Conservation (phyloP, 1,284 basidiomycete genomes). For the Cutaneotrichosporon cutaneum region DNA sequence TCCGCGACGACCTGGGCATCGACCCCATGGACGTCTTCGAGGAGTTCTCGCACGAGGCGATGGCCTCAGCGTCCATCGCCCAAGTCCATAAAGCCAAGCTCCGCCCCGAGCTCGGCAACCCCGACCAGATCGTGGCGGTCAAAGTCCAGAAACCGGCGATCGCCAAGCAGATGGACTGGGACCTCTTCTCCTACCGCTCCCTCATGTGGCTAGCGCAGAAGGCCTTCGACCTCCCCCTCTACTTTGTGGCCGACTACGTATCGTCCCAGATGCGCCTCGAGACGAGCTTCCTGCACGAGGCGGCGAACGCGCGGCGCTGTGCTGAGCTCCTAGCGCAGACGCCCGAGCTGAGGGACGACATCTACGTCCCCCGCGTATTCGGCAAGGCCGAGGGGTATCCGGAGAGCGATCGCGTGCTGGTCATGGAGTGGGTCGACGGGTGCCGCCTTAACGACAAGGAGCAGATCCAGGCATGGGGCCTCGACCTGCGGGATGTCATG, state of each 20-base stretch:
- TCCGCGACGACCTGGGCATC: constrained; percentile 65
- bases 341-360: constrained; percentile 65
- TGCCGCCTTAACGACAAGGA: constrained; percentile 64
- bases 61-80: constrained; percentile 83
- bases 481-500: constrained; percentile 58
- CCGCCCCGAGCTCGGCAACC: constrained; percentile 35
- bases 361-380: constrained; percentile 76
- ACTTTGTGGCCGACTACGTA: constrained; percentile 66
- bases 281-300: constrained; percentile 73
- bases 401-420: constrained; percentile 70
- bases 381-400: constrained; percentile 61
- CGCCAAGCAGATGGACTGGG: constrained; percentile 77
- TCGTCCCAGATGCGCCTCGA: constrained; percentile 76
- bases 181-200: constrained; percentile 57
- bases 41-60: constrained; percentile 67
- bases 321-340: constrained; percentile 48
- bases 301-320: constrained; percentile 50
- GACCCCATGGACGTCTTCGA: constrained; percentile 73
- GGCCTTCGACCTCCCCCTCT: constrained; percentile 52
- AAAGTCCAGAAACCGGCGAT: constrained; percentile 91
- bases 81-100: constrained; percentile 80
- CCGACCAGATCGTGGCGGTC: constrained; percentile 65
- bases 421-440: constrained; percentile 79
- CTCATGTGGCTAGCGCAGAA: constrained; percentile 49
- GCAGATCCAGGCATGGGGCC: constrained; percentile 48